Evolutionary conservation across 257 asterid genomes (phyloP).

Genomic region (Vinca minor): DNA sequence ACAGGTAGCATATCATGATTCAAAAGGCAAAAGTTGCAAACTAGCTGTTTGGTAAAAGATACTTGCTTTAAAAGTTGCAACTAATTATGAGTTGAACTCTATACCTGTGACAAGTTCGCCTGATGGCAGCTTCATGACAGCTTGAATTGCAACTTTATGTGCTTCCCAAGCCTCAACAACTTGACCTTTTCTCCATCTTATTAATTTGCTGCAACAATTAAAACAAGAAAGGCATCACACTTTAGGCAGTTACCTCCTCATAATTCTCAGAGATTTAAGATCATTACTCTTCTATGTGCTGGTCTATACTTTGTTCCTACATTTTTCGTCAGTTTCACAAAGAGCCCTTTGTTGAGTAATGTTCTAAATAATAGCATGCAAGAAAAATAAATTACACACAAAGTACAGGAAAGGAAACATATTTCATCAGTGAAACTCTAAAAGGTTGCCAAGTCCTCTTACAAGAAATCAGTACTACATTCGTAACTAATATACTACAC

Average conservation of each 20-base stretch:
- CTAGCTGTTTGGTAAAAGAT: neutral
- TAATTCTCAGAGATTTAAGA: neutral
- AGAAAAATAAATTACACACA: neutral
- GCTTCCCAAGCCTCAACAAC: constrained; percentile 80
- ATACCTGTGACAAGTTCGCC: constrained; percentile 90
- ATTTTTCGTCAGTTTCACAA: neutral
- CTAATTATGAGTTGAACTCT: neutral
- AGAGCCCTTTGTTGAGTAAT: neutral
- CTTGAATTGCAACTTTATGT: constrained; percentile 74
- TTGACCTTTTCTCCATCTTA: constrained; percentile 88
- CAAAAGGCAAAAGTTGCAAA: neutral
- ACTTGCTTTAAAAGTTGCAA: constrained; percentile 5
- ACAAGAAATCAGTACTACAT: neutral
- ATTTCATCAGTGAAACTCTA: constrained; percentile 2
- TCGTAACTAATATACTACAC: neutral
- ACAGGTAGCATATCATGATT: neutral
- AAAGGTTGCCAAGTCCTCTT: neutral
- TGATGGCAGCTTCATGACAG: constrained; percentile 72
- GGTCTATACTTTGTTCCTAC: neutral
- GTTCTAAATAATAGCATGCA: neutral
- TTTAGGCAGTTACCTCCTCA: neutral
- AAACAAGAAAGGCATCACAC: neutral
- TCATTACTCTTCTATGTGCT: neutral
- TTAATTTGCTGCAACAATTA: constrained; percentile 49
- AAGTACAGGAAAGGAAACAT: neutral